Evolutionary conservation across 129 eudicot genomes (phyloP).

Genomic region (Deinandra increscens): DNA sequence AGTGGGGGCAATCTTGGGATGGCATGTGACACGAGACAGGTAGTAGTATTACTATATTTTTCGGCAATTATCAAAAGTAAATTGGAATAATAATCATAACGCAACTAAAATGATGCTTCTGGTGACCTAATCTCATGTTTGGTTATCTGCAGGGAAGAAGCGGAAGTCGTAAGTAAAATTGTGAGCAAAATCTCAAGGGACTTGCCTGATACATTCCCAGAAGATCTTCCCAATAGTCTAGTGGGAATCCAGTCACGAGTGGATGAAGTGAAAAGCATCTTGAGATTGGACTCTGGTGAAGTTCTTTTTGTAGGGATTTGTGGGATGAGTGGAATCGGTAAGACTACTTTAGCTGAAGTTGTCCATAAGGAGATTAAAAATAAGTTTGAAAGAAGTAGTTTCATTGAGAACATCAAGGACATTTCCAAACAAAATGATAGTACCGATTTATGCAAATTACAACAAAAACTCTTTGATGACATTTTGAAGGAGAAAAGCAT

Average conservation of each 20-base stretch:
- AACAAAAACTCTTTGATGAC: no score
- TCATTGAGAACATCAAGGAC: slow-evolving; percentile 25
- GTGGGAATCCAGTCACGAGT: not conserved
- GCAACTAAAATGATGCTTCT: no score
- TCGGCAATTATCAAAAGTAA: no score
- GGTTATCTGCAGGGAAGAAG: not conserved
- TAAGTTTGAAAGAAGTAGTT: not conserved
- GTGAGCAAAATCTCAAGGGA: not conserved
- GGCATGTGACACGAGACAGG: no score
- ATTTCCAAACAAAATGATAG: slow-evolving; percentile 8
- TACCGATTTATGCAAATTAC: no score
- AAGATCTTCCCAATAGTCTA: not conserved
- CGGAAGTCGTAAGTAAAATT: not conserved
- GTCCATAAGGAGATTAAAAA: not conserved
- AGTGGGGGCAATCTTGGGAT: no score
- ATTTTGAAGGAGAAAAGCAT: no score
- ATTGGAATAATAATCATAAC: no score
- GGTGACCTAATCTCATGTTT: not conserved
- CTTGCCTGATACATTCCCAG: not conserved
- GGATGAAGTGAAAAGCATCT: not conserved
- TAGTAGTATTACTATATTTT: no score
- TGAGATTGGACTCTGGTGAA: slow-evolving; percentile 4
- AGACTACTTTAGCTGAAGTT: slow-evolving; percentile 3
- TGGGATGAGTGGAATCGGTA: no score
- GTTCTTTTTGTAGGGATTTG: not conserved